Conservation (phyloP, 164 flowering plant species). For the Buxus sempervirens region DNA sequence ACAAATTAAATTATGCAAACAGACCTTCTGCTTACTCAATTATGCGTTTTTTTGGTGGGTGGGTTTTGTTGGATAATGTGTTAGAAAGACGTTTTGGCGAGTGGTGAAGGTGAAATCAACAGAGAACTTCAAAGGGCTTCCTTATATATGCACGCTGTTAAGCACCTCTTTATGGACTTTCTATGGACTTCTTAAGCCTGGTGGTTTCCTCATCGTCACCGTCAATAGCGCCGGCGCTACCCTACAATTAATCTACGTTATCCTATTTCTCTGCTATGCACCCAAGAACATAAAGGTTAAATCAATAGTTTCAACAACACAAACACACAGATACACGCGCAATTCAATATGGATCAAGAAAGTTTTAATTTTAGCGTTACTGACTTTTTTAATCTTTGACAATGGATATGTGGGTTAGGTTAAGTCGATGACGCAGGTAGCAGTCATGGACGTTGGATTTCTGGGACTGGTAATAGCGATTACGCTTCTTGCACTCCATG, state of each 20-base stretch:
- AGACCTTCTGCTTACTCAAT: no score
- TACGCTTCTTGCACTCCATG: conserved; percentile 43
- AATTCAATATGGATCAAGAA: no score
- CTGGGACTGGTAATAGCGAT: conserved; percentile 46
- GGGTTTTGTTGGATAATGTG: neutral
- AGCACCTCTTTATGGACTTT: conserved; percentile 71
- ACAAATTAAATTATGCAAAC: no score
- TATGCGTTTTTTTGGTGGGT: neutral
- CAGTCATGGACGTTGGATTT: conserved; percentile 37
- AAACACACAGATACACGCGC: no score
- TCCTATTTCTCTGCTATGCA: conserved; percentile 57
- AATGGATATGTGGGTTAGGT: conserved; percentile 41
- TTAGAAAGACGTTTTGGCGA: conserved; percentile 46
- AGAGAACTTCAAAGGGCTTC: conserved; percentile 55
- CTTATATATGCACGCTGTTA: conserved; percentile 59
- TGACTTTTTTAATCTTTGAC: no score
- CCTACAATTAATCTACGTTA: conserved; percentile 53
- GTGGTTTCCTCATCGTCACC: conserved; percentile 50
- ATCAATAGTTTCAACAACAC: no score
- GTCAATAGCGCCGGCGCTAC: conserved; percentile 65
- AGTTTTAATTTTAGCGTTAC: no score
- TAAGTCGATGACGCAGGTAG: conserved; percentile 39
- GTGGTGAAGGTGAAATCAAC: conserved; percentile 73
- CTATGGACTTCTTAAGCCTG: conserved; percentile 77
- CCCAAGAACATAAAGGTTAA: conserved; percentile 54